These are phyloP conservation scores for Aphanocladium album DNA, from an alignment of 2,329 filamentous ascomycete species.

Conservation along the genomic window DNA sequence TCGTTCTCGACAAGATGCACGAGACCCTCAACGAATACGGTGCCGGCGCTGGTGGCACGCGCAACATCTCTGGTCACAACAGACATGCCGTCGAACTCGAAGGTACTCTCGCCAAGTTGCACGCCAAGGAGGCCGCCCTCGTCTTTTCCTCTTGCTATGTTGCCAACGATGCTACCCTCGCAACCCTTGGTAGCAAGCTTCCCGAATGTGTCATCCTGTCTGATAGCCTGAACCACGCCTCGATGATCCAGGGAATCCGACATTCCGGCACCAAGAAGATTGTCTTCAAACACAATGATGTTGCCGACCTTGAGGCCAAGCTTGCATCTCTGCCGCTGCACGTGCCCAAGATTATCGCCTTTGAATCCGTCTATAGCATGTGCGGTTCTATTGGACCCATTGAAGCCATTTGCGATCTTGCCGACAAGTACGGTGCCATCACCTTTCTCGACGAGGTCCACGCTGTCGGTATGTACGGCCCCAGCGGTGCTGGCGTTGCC, in stretches of 20 bases:
- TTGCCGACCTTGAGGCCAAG: conserved; percentile 89
- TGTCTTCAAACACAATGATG: conserved; percentile 97
- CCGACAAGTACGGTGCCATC: conserved; percentile 94
- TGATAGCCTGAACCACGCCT: conserved; percentile 94
- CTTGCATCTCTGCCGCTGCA: conserved; percentile 79
- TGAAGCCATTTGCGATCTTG: conserved; percentile 89
- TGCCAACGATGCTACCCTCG: conserved; percentile 93
- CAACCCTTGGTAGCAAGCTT: conserved; percentile 93
- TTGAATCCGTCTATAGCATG: conserved; percentile 99
- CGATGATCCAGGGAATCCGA: conserved; percentile 98
- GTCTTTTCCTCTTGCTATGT: conserved; percentile 99
- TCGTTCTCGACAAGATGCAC: conserved; percentile 89
- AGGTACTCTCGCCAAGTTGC: conserved; percentile 74
- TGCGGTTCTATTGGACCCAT: conserved; percentile 96
- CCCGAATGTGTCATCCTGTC: conserved; percentile 97
- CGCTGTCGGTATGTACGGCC: conserved; percentile 98
- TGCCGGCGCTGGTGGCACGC: conserved; percentile 88
- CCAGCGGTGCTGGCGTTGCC: conserved; percentile 89
- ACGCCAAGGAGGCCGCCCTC: conserved; percentile 85
- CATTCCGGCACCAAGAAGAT: conserved; percentile 96
- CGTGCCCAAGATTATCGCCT: conserved; percentile 95
- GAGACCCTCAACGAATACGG: conserved; percentile 91
- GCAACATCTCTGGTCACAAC: conserved; percentile 98
- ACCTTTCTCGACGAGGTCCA: conserved; percentile 99
- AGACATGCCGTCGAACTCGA: conserved; percentile 86